A percentile compares a stretch with the other conserved stretches of the same genome.
phyloP scores from a whole-genome alignment of 1,139 yeast genomes.

The Pichia sp. region DNA sequence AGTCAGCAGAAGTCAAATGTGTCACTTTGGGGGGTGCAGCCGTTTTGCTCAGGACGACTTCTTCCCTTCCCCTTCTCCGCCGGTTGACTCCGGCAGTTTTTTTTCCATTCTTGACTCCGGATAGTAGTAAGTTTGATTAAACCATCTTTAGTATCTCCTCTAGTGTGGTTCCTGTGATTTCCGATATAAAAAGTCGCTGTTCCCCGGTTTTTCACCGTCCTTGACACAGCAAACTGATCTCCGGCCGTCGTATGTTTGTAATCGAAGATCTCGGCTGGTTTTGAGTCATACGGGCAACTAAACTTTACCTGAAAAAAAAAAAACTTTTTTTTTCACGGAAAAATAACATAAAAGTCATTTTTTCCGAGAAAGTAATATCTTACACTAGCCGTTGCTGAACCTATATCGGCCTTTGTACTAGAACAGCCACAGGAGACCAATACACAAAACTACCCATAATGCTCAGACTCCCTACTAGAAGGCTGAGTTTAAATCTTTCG shows the following conservation, averaged over 20 bases:
- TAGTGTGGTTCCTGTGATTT: neutral
- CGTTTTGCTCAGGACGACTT: neutral
- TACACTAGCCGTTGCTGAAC: no score
- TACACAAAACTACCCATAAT: conserved; percentile 3
- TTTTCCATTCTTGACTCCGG: neutral
- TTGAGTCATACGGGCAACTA: neutral
- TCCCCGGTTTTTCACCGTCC: neutral
- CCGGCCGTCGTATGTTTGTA: no score
- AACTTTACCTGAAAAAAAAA: neutral
- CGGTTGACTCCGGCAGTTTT: neutral
- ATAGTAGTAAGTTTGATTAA: neutral
- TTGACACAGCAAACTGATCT: no score
- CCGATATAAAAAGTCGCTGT: neutral
- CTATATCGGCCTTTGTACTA: no score
- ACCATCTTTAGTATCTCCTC: neutral
- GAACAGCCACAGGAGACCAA: no score
- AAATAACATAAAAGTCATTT: neutral
- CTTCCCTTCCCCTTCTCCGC: neutral
- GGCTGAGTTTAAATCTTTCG: conserved; percentile 5
- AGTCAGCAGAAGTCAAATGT: neutral
- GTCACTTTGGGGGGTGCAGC: neutral
- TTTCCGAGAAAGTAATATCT: neutral
- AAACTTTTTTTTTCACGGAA: neutral
- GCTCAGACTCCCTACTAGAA: conserved; percentile 17
- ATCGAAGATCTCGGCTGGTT: no score